Evolutionary conservation across 345 rosid species (phyloP).

Genomic region (Carallia brachiata): DNA sequence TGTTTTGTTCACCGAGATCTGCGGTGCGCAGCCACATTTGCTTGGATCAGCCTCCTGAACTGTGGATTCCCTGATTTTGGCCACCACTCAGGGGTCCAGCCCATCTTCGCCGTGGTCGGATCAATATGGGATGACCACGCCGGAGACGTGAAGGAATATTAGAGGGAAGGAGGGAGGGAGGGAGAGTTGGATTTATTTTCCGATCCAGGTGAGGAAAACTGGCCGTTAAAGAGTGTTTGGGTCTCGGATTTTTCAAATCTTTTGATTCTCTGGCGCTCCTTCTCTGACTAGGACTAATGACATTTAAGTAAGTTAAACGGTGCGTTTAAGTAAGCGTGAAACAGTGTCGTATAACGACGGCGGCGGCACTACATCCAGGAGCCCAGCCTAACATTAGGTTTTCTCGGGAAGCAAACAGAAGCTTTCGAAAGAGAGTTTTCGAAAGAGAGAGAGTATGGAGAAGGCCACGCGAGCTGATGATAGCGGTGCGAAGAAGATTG

Average conservation of each 20-base stretch:
- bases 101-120: not conserved
- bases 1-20: slow-evolving; percentile 45
- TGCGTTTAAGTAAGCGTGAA: too few species aligned
- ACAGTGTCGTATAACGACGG: too few species aligned
- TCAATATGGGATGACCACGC: not conserved
- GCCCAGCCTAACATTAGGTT: not conserved
- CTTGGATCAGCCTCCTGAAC: slow-evolving; percentile 18
- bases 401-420: not conserved
- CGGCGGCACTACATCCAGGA: not conserved
- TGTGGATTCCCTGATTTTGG: slow-evolving; percentile 47
- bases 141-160: not conserved
- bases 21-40: not conserved
- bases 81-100: slow-evolving; percentile 47
- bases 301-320: too few species aligned
- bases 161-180: not conserved
- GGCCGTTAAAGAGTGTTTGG: not conserved
- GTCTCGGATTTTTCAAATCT: not conserved
- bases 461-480: slow-evolving; percentile 14
- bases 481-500: slow-evolving; percentile 40
- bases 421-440: not conserved
- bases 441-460: slow-evolving; percentile 23
- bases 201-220: not conserved
- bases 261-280: not conserved
- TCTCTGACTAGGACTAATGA: too few species aligned
- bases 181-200: not conserved